A percentile compares a stretch with the other conserved stretches of the same genome.
Evolutionary conservation across 1,284 basidiomycete genomes (phyloP).

Genomic region (Coniferiporia weirii): DNA sequence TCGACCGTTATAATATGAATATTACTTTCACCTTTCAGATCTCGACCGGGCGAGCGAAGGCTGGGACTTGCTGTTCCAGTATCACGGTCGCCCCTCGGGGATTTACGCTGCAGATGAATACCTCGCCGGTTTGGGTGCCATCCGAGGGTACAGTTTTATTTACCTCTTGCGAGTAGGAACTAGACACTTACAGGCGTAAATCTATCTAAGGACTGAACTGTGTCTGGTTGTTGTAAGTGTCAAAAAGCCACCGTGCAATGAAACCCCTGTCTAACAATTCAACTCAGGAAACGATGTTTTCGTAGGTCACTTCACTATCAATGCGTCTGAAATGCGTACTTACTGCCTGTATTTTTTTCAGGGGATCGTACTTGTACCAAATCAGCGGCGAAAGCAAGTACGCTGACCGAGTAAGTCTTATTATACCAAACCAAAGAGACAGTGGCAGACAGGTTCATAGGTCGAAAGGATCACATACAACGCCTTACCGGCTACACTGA

Average conservation of each 20-base stretch:
- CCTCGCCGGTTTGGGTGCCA: slow-evolving; percentile 48
- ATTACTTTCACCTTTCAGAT: slow-evolving; percentile 29
- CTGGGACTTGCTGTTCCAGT: slow-evolving; percentile 55
- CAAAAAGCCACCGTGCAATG: not conserved
- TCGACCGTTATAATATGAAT: not conserved
- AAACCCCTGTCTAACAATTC: not conserved
- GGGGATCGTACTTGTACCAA: slow-evolving; percentile 53
- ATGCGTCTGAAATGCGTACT: not conserved
- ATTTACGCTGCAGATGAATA: slow-evolving; percentile 58
- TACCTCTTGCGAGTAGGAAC: not conserved
- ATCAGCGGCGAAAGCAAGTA: slow-evolving; percentile 53
- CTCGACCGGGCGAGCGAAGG: slow-evolving; percentile 46
- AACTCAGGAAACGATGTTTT: slow-evolving; percentile 55
- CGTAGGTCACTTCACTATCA: slow-evolving; percentile 31
- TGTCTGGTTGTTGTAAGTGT: slow-evolving; percentile 51
- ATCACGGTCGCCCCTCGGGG: slow-evolving; percentile 55
- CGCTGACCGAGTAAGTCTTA: slow-evolving; percentile 40
- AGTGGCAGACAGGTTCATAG: slow-evolving; percentile 24
- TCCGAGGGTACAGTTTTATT: slow-evolving; percentile 39
- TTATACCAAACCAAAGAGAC: not conserved
- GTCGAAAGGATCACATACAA: slow-evolving; percentile 59
- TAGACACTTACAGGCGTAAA: not conserved
- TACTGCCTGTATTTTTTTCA: slow-evolving; percentile 20
- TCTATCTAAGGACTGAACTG: slow-evolving; percentile 40
- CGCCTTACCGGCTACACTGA: slow-evolving; percentile 49